These are phyloP conservation scores for Coprinopsis sp. DNA, from an alignment of 768 basidiomycete species.

Conservation along the genomic window DNA sequence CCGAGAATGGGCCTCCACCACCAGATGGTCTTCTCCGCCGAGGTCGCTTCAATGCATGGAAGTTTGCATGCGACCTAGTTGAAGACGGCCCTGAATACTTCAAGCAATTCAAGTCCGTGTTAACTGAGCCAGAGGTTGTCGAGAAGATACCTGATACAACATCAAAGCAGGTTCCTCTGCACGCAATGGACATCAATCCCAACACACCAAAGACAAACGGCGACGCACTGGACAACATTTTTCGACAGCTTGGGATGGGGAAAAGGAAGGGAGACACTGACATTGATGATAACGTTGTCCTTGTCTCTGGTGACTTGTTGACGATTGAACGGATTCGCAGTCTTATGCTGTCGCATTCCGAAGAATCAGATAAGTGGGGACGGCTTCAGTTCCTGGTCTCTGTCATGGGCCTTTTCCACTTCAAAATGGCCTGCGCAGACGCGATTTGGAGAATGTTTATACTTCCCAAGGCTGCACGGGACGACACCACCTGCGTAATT, in stretches of 20 bases:
- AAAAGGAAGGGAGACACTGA: conserved; percentile 14
- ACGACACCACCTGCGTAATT: conserved; percentile 14
- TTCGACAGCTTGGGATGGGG: conserved; percentile 19
- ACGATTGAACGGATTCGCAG: conserved; percentile 21
- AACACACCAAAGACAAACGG: conserved; percentile 18
- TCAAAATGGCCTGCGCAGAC: conserved; percentile 31
- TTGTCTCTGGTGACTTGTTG: conserved; percentile 25
- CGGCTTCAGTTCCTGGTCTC: conserved; percentile 29
- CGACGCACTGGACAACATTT: conserved; percentile 15
- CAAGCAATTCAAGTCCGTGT: conserved; percentile 10
- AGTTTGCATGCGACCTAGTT: conserved; percentile 22
- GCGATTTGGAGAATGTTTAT: conserved; percentile 26
- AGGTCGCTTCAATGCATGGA: conserved; percentile 25
- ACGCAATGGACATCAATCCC: conserved; percentile 19
- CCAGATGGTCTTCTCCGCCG: conserved; percentile 17
- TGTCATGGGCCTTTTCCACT: conserved; percentile 29
- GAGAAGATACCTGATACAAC: conserved; percentile 21
- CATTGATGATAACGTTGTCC: conserved; percentile 13
- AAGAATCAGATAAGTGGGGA: conserved; percentile 24
- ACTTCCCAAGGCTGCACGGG: conserved; percentile 6
- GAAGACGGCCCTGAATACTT: conserved; percentile 23
- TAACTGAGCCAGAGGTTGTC: conserved; percentile 20
- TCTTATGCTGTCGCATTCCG: conserved; percentile 17
- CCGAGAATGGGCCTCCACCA: conserved; percentile 9
- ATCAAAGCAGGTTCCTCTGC: conserved; percentile 15